Evolutionary conservation across 345 rosid genomes (phyloP), one percentile per base, ranked within the genome.

Genomic region (Aquilaria yunnanensis): DNA sequence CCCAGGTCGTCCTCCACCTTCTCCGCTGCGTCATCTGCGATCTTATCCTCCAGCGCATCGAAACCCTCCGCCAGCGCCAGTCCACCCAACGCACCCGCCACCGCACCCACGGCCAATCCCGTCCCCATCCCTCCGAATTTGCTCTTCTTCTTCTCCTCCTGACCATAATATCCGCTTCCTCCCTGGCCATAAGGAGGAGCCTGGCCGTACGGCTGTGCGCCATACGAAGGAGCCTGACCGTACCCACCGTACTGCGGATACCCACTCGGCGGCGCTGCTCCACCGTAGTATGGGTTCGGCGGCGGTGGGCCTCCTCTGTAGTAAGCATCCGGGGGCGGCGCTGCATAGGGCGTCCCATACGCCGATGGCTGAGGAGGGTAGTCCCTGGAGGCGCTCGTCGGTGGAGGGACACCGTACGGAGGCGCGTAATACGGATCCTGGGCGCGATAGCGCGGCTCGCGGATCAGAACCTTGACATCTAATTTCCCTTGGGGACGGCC

Each of bases 401-500:
- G 57, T 3, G 72, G 78, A 8, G 73, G 79, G 11, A 77, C 79
- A 2, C 82, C 84, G 30, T 79, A 79, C 8, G 86, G 75, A 10
- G 80, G 66, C 6, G 80, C 74, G 50, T 66, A 47, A 63, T 75
- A 70, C 3, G 64, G 59, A 10, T 69, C 70, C 0, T 53, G 71
- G 9, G 72, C 71, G 34, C 32, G 73, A 41, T 77, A 80, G 12
- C 68, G 67, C 4, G 81, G 64, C 8, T 81, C 86, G 47, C 68
- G 54, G 43, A 90, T 67, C 34, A 66, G 51, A 41, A 89, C 84
- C 47, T 57, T 59, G 14, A 87, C 88, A 2, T 89, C 90, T 11
- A 89, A 30, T 51, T 92, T 87, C 6, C 98, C 97, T 0, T 92
- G 98, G 6, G 98, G 96, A 11, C 98, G 70, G 32, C 97, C 96